Conservation (phyloP, 148 eudicot genomes). For the Diospyros kaki region DNA sequence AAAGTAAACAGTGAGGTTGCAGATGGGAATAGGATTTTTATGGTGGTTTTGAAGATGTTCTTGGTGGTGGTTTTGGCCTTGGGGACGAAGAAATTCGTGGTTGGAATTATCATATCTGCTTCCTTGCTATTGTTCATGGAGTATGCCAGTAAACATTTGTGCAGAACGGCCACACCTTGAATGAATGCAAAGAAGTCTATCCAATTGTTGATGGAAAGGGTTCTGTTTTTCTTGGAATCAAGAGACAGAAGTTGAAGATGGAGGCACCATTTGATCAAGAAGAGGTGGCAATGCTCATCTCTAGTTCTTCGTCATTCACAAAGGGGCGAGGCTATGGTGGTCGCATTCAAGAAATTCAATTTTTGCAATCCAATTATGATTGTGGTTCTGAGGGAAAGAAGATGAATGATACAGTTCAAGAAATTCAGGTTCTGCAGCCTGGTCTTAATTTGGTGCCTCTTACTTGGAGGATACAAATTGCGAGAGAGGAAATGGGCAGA, state of each 20-base stretch:
- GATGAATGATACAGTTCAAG: conserved; percentile 13
- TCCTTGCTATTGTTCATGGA: conserved; percentile 34
- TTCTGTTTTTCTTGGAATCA: conserved; percentile 7
- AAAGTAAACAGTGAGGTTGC: no score
- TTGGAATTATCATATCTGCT: conserved; percentile 51
- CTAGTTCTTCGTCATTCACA: no score
- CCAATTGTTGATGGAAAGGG: conserved; percentile 8
- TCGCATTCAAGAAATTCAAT: no score
- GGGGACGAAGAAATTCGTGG: conserved; percentile 39
- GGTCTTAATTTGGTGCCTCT: neutral
- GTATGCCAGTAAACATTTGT: conserved; percentile 15
- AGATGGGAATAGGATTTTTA: conserved; percentile 13
- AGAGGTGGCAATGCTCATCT: no score
- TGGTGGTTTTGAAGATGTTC: conserved; percentile 31
- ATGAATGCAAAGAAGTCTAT: conserved; percentile 5
- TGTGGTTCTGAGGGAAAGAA: neutral
- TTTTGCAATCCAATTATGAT: no score
- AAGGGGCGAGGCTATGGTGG: no score
- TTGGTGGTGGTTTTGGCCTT: conserved; percentile 45
- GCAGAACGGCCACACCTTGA: conserved; percentile 10
- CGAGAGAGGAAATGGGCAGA: conserved; percentile 9
- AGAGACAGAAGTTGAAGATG: neutral
- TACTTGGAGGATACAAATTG: neutral
- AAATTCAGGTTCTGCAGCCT: conserved; percentile 15
- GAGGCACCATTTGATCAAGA: no score